A percentile compares a stretch with the other conserved stretches of the same genome.
Evolutionary conservation across 139 green algal genomes (phyloP).

Genomic region (Tetraselmis chui): DNA sequence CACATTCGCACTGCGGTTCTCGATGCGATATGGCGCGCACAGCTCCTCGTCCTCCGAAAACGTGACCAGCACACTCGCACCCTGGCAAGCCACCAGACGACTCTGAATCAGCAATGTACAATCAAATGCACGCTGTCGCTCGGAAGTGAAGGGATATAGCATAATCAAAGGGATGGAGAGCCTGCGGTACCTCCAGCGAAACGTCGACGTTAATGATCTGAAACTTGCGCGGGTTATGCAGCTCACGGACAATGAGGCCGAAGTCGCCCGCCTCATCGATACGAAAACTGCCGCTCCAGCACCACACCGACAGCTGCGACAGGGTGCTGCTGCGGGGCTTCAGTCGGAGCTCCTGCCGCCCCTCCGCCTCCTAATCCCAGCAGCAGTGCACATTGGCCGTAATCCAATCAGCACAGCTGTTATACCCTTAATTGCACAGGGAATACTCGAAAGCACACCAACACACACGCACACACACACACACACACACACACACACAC

Average conservation of each 20-base stretch:
- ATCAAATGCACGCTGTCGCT: too few relatives aligned
- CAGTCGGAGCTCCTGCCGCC: neutral
- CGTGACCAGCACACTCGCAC: conserved; percentile 25
- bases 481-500: too few relatives aligned
- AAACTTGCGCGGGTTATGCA: neutral
- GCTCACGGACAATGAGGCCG: neutral
- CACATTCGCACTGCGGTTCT: conserved; percentile 35
- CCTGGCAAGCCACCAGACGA: conserved; percentile 34
- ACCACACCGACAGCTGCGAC: neutral
- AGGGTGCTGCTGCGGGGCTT: neutral
- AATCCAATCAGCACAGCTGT: too few relatives aligned
- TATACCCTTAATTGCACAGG: too few relatives aligned
- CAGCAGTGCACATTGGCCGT: too few relatives aligned
- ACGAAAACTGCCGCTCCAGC: conserved; percentile 12
- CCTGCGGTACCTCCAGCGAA: neutral
- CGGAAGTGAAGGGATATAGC: too few relatives aligned
- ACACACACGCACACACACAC: too few relatives aligned
- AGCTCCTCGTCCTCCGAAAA: conserved; percentile 15
- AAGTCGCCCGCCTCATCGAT: conserved; percentile 8
- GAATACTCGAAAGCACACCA: too few relatives aligned
- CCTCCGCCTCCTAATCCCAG: neutral
- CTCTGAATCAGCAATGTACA: too few relatives aligned
- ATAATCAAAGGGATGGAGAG: too few relatives aligned
- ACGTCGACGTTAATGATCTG: neutral
- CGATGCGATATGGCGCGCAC: conserved; percentile 36